Evolutionary conservation across 108 stramenopile genomes (phyloP), one percentile per base, ranked within the genome.

Genomic region (Cyclotella kingstonii): DNA sequence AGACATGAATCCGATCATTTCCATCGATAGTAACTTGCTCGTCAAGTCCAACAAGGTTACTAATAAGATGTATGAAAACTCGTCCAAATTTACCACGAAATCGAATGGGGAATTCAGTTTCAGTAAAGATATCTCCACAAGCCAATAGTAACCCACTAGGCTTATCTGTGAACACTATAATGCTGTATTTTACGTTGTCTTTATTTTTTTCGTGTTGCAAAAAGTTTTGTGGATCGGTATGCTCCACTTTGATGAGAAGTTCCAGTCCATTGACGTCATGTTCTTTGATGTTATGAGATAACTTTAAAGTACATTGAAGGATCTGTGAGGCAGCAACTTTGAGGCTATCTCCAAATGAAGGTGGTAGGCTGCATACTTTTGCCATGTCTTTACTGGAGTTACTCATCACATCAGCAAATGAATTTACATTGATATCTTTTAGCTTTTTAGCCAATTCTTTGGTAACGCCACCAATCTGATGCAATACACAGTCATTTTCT

Each of bases 401-500:
- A 3, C 70, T 57, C 29, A 89, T 21, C n/a, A 82, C 91, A 73
- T 92, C 86, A 38, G 60, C 57, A 62, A 95, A 95, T 7, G 81
- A 67, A 1, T 40, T 39, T 28, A 95, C 92, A 8, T 82, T 78
- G 33, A 59, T 75, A 7, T 52, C 47, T 60, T 50, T 53, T 3
- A 95, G 69, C 36, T 74, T 71, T 7, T 49, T 67, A 9, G 77
- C 63, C 15, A 70, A 51, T 44, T 79, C 76, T 0, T 60, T 58
- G n/a, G 78, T 86, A 9, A 95, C 76, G 28, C 86, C 83, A 35
- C 55, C 60, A 27, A 95, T 67, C 57, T 94, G 92, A 39, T 87
- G 84, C 59, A 94, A 53, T 10, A 89, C 81, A n/a, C 88, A 88
- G 43, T 82, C 81, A 7, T 68, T 56, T 12, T 63, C 76, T 18